Evolutionary conservation across 2,329 filamentous ascomycete genomes (phyloP), one percentile per base, ranked within the genome.

Genomic region (Claviceps spartinae): DNA sequence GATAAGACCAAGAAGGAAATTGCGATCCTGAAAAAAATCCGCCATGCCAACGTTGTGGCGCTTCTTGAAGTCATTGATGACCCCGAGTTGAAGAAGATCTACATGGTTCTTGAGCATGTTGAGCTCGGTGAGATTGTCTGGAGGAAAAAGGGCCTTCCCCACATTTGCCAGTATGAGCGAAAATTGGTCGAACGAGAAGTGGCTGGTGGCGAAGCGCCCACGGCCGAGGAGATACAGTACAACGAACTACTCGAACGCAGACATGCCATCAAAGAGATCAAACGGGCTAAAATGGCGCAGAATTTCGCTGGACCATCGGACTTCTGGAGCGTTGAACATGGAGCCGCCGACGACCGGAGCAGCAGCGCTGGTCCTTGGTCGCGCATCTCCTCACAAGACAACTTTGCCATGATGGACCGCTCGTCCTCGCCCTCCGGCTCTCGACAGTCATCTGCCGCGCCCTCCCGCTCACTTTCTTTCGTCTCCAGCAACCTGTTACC

Each of bases 41-140:
- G 91, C 34, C 93, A 98, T 67, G 85, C 88, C n/a, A 96, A 98
- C 63, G 88, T 98, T 42, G 93, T 98, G 56, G 90, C 88, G 60
- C 75, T 98, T 41, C 78, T 97, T 57, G 93, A 98, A 70, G 90
- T 98, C 62, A 97, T 98, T 61, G 93, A 98, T 65, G 93, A 98
- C 65, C 91, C 91, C 1, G 88, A 89, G 61, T 81, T 89, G 54
- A 93, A 94, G 71, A 98, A 98, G 71, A 95, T 98, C 56, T 98
- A 98, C 70, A 91, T 98, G 71, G 88, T 97, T 20, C 77, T 98
- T 44, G 93, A 98, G 67, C 91, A 91, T 67, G 90, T 96, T 52
- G 88, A 96, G 65, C 78, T 91, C 42, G 91, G 93, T 49, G 93
- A 98, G 69, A 88, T 98, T 53, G 79, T 88, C 47, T 98, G 93